These are phyloP conservation scores for Gossypium gossypioides DNA, from an alignment of 441 rosid species.

Conservation along the genomic window DNA sequence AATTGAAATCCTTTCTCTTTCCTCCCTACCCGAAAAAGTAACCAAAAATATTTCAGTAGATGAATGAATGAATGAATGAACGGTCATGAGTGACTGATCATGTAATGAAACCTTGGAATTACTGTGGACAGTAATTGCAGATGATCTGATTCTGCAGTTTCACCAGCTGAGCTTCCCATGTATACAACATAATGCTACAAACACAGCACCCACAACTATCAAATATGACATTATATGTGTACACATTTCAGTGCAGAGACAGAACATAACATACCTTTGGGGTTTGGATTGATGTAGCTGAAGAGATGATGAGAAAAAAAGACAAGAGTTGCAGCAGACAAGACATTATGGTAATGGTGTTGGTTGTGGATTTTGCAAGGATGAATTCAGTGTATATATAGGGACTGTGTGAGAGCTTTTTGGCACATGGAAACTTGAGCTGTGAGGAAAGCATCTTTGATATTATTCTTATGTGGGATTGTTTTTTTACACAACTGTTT, in stretches of 20 bases:
- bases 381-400: background rate
- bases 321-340: slow-evolving; percentile 27
- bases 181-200: slow-evolving; percentile 61
- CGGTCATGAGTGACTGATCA: background rate
- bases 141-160: slow-evolving; percentile 34
- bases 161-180: slow-evolving; percentile 52
- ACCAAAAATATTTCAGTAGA: background rate
- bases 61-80: background rate
- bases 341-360: slow-evolving; percentile 26
- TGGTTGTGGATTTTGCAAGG: background rate
- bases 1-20: slow-evolving; percentile 31
- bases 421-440: slow-evolving; percentile 7
- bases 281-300: slow-evolving; percentile 25
- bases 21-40: slow-evolving; percentile 27
- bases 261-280: slow-evolving; percentile 26
- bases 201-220: background rate
- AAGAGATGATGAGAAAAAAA: slow-evolving; percentile 13
- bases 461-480: slow-evolving; percentile 1
- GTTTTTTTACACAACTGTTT: background rate
- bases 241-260: background rate
- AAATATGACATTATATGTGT: background rate
- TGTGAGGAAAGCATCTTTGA: slow-evolving; percentile 11
- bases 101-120: slow-evolving; percentile 36
- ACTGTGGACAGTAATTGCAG: slow-evolving; percentile 49
- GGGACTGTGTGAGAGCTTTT: background rate